phyloP scores from a whole-genome alignment of 768 basidiomycete genomes.

The Macrolepiota albuminosa region DNA sequence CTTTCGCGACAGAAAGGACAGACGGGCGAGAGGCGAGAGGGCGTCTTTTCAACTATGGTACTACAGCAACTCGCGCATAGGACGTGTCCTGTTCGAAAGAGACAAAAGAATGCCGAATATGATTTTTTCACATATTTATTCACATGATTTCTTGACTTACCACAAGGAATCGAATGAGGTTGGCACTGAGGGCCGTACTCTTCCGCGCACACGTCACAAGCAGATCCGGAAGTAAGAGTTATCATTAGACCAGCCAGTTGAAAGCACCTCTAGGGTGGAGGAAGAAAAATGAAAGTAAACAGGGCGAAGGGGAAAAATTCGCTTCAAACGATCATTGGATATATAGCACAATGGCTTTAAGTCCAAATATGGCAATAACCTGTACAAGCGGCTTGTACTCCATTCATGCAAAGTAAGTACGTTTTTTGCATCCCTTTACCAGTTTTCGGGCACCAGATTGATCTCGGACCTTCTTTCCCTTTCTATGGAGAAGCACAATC shows the following conservation, averaged over 20 bases:
- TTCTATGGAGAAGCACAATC: slow-evolving; percentile 10
- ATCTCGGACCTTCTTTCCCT: slow-evolving; percentile 15
- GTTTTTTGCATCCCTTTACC: slow-evolving; percentile 16
- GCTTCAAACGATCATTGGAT: slow-evolving; percentile 39
- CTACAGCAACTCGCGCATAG: slow-evolving; percentile 74
- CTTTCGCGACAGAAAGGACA: slow-evolving; percentile 85
- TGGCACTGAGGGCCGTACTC: slow-evolving; percentile 71
- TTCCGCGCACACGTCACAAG: slow-evolving; percentile 89
- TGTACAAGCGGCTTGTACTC: slow-evolving; percentile 15
- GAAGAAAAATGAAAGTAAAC: slow-evolving; percentile 30
- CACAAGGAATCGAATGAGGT: slow-evolving; percentile 81
- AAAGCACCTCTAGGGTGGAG: slow-evolving; percentile 37
- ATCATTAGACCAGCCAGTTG: slow-evolving; percentile 59
- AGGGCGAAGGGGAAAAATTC: slow-evolving; percentile 45
- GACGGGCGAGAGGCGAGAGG: slow-evolving; percentile 61
- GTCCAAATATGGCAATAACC: slow-evolving; percentile 23
- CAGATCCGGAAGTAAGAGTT: slow-evolving; percentile 74
- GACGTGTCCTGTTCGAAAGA: slow-evolving; percentile 58
- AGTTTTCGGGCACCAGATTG: slow-evolving; percentile 10
- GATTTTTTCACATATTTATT: slow-evolving; percentile 17
- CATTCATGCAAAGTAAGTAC: slow-evolving; percentile 15
- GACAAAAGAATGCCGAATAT: slow-evolving; percentile 21
- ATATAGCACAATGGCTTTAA: slow-evolving; percentile 42
- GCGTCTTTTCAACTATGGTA: slow-evolving; percentile 78
- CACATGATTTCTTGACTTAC: slow-evolving; percentile 37